Conservation (phyloP, 441 rosid species). For the Rhodomyrtus psidioides region DNA sequence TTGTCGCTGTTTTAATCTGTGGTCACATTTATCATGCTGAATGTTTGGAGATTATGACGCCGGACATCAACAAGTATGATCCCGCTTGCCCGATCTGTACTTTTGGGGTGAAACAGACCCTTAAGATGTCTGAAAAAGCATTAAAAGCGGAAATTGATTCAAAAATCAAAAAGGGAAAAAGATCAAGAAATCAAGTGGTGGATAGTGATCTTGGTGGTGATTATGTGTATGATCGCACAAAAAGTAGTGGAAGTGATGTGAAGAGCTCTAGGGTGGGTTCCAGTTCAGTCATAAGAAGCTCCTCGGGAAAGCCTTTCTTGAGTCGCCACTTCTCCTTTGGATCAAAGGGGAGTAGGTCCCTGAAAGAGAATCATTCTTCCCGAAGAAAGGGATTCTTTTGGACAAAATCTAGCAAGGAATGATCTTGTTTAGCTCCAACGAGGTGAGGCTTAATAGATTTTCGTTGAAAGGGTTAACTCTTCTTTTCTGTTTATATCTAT, state of each 20-base stretch:
- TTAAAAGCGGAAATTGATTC: constrained; percentile 66
- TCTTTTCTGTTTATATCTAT: background rate
- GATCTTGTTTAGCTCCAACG: constrained; percentile 21
- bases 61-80: constrained; percentile 72
- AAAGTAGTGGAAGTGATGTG: constrained; percentile 32
- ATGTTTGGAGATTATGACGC: constrained; percentile 89
- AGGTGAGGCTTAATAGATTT: constrained; percentile 19
- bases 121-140: constrained; percentile 72
- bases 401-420: constrained; percentile 70
- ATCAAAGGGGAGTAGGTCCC: constrained; percentile 47
- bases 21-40: constrained; percentile 97
- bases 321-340: constrained; percentile 76
- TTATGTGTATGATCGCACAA: constrained; percentile 30
- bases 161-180: constrained; percentile 52
- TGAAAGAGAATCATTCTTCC: constrained; percentile 33
- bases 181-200: constrained; percentile 58
- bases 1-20: constrained; percentile 69
- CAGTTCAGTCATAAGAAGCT: constrained; percentile 65
- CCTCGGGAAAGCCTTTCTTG: constrained; percentile 57
- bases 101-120: constrained; percentile 72
- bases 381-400: constrained; percentile 81
- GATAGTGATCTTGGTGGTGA: constrained; percentile 54
- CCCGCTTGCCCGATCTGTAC: constrained; percentile 93
- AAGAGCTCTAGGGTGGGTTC: constrained; percentile 48
- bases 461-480: background rate